Evolutionary conservation across 306 rosid species (phyloP), one percentile per base, ranked within the genome.

Genomic region (Inga oerstediana): DNA sequence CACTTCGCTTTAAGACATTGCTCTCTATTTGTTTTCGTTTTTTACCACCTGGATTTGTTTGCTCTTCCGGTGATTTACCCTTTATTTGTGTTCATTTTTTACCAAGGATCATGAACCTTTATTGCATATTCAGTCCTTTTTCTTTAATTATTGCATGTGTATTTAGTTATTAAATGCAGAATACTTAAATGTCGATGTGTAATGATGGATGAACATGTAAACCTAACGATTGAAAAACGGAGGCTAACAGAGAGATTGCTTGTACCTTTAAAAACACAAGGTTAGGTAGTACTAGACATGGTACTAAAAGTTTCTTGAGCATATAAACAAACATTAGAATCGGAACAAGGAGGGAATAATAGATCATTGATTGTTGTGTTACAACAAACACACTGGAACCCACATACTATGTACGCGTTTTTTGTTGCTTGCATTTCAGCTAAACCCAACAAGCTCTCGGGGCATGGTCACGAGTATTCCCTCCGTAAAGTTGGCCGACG

Each of bases 381-480:
- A 54, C 59, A 52, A 15, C 59, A n/a, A 52, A 4, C 59, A n/a
- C 16, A 43, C 35, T 2, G 17, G 11, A 44, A 13, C 4, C 20
- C 20, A 9, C 70, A 32, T 0, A 27, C 15, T 15, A 11, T 15
- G 17, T 66, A 22, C 27, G 8, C 43, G 8, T 30, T 62, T 24
- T 62, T 27, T 12, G 3, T 30, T 30, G 0, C 19, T 37, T 5
- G 39, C 46, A 64, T 27, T 2, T 83, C 65, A 83, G 77, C 81
- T 66, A 66, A 54, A 66, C 34, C 64, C 69, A 67, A 74, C 81
- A 52, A 78, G 78, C 56, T 77, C 80, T 16, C 58, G 54, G 13
- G 73, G 65, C 39, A 34, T 11, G n/a, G 37, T 7, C 48, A 30
- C 41, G 10, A 35, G 41, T 12, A 14, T 15, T 10, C 72, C 66